These are phyloP conservation scores for Rhodamnia argentea DNA, from an alignment of 345 rosid species.

Conservation along the genomic window DNA sequence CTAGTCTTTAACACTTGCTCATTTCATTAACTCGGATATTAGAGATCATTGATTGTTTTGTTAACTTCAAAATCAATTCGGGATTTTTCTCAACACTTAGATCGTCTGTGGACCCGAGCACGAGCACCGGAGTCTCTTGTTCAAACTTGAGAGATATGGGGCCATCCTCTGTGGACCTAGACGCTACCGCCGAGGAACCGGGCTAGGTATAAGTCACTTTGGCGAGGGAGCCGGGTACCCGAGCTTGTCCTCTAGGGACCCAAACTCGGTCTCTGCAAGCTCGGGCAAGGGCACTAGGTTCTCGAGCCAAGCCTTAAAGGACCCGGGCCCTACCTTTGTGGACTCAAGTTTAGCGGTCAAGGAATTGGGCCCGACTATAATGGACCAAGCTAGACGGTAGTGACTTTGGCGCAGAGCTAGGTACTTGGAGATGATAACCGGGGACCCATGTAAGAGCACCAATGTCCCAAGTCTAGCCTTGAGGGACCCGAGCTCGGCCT, in stretches of 20 bases:
- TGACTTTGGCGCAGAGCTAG: background rate
- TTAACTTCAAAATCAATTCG: too few relatives aligned
- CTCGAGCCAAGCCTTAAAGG: background rate
- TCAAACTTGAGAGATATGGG: background rate
- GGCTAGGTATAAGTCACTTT: background rate
- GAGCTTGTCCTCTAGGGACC: background rate
- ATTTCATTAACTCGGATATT: too few relatives aligned
- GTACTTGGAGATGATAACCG: background rate
- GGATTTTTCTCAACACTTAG: background rate
- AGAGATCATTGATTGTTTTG: too few relatives aligned
- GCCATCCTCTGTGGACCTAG: background rate
- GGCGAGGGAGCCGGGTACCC: background rate
- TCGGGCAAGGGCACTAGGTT: background rate
- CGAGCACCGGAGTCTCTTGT: accelerated
- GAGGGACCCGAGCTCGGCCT: background rate
- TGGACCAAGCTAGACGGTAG: background rate
- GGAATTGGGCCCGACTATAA: background rate
- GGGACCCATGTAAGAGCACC: too few relatives aligned
- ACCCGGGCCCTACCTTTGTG: background rate
- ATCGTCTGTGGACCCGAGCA: too few relatives aligned
- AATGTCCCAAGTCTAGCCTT: too few relatives aligned
- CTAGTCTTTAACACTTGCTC: too few relatives aligned
- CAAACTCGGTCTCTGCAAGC: background rate
- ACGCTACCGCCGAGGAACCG: background rate
- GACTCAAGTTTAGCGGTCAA: background rate